Base-by-base conservation (phyloP, 345 rosid species). In the Populus ilicifolia region DNA sequence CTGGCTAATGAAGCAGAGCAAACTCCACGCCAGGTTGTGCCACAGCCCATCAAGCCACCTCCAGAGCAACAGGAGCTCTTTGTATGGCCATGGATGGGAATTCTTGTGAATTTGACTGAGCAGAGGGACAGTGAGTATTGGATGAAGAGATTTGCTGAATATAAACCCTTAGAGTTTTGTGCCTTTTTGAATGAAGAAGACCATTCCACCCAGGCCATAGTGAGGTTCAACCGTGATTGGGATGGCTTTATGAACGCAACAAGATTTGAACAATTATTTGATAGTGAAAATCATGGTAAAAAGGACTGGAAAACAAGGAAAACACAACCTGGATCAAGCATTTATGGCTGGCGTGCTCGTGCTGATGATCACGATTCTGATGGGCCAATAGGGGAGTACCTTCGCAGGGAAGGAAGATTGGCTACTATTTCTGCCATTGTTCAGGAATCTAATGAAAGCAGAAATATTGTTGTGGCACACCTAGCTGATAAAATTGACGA, bases 41-140 rank as follows among this genome's bases (percentile, higher is more conserved):
- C 77, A 20, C 86, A 69, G 62, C 81, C 79, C 30, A 67, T 73
- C 62, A 83, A 64, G 21, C 80, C 36, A 71, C 52, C 83, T 56
- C 78, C 84, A 5, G 82, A 74, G 75, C 81, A 75, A 29, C 80
- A 27, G 38, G 92, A 93, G 16, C 67, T 77, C 20, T 89, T 85
- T 84, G 96, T 94, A 10, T 91, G 89, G 89, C 98, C 98, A 56
- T 91, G 95, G 98, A 90, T 90, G 90, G 98, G 91, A 54, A 86
- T 94, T 20, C 66, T 93, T 13, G 83, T 80, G 43, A 84, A 87
- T 36, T 85, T 83, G 25, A 68, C 70, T 30, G 83, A 84, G 17
- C 68, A 80, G 29, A 80, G 35, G 75, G 89, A 88, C 54, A 63
- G 79, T 25, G 85, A 54, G 2, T 87, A 86, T 75, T 93, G 91